A percentile compares a stretch with the other conserved stretches of the same genome.
phyloP scores from a whole-genome alignment of 305 asterid genomes.

The Fraxinus angustifolia region DNA sequence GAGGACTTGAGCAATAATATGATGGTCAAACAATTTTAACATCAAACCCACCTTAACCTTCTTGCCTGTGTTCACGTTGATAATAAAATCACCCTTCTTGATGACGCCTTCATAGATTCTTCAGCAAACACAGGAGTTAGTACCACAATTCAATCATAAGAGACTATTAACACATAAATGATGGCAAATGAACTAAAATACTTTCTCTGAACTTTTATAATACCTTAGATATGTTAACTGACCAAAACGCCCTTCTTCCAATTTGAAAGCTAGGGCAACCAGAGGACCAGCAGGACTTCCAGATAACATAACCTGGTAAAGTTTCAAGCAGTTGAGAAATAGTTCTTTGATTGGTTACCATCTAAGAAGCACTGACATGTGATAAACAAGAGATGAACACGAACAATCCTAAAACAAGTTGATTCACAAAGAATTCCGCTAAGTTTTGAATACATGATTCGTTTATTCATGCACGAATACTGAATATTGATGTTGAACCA shows the following conservation, averaged over 20 bases:
- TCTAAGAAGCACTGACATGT: not conserved
- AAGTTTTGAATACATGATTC: not conserved
- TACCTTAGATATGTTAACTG: constrained; percentile 95
- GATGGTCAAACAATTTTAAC: not conserved
- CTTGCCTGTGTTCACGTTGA: constrained; percentile 89
- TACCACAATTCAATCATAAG: constrained; percentile 1
- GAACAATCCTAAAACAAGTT: not conserved
- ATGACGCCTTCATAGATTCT: constrained; percentile 95
- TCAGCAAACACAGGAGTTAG: constrained; percentile 27
- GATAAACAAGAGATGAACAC: not conserved
- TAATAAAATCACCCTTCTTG: constrained; percentile 87
- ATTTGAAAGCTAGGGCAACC: constrained; percentile 96
- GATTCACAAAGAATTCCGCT: not conserved
- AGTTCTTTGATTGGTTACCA: constrained; percentile 10
- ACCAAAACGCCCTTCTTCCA: constrained; percentile 96
- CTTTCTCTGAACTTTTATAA: not conserved
- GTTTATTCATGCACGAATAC: not conserved
- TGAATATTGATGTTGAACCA: not conserved
- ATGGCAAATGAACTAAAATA: not conserved
- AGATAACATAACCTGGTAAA: constrained; percentile 60
- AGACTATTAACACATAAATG: constrained; percentile 2
- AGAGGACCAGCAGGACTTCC: constrained; percentile 92
- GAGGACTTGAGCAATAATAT: not conserved
- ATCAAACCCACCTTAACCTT: constrained; percentile 71
- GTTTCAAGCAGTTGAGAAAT: constrained; percentile 14